Evolutionary conservation across 495 filamentous ascomycete species (phyloP).

Genomic region (Podospora didyma): DNA sequence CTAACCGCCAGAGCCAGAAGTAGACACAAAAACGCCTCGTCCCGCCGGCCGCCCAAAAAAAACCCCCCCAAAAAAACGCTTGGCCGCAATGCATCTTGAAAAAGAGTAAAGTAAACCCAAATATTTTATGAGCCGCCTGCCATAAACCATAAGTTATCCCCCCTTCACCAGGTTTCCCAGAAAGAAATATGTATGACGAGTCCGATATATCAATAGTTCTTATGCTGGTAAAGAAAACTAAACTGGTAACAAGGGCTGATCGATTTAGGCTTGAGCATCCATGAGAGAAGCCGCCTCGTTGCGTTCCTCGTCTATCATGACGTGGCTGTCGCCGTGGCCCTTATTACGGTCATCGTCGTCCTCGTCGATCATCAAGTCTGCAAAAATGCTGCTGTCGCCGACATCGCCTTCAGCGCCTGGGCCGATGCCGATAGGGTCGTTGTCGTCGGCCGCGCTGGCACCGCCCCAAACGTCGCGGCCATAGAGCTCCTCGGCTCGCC

Average conservation of each 20-base stretch:
- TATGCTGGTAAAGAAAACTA: no score
- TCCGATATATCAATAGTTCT: no score
- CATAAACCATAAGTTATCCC: neutral
- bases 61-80: neutral
- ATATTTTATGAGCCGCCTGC: neutral
- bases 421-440: conserved; percentile 29
- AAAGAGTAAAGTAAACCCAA: neutral
- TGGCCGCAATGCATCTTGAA: neutral
- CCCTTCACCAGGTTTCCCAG: neutral
- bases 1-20: no score
- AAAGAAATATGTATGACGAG: no score
- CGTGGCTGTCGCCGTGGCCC: conserved; percentile 3
- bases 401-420: conserved; percentile 36
- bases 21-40: no score
- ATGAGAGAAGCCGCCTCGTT: neutral
- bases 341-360: conserved; percentile 38
- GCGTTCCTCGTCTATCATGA: neutral
- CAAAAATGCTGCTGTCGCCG: conserved; percentile 49
- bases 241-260: neutral
- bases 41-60: no score
- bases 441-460: conserved; percentile 7
- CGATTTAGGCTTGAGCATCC: neutral
- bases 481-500: conserved; percentile 37
- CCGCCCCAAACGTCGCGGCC: conserved; percentile 32
- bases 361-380: conserved; percentile 47